A percentile compares a stretch with the other conserved stretches of the same genome.
phyloP scores from a whole-genome alignment of 495 filamentous ascomycete genomes.

The Xylaria bambusicola region DNA sequence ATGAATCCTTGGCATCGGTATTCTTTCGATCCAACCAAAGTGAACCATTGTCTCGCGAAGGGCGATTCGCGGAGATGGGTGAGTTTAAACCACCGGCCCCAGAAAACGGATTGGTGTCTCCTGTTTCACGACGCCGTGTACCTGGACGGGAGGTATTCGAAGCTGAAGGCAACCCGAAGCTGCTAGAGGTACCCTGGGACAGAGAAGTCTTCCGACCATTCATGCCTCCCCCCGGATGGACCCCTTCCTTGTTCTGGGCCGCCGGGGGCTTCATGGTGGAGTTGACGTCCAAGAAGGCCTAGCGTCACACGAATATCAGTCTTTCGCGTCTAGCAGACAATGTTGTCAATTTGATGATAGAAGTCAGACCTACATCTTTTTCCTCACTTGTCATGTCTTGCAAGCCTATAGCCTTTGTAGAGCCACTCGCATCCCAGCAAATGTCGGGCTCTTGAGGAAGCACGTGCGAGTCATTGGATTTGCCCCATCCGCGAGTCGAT shows the following conservation, averaged over 20 bases:
- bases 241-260: conserved; percentile 71
- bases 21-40: conserved; percentile 74
- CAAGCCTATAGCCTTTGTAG: conserved; percentile 70
- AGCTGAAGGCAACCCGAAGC: too few species aligned
- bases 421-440: conserved; percentile 85
- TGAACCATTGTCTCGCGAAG: conserved; percentile 48
- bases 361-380: conserved; percentile 65
- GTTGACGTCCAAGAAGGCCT: conserved; percentile 85
- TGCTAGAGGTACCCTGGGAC: conserved; percentile 62
- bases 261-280: conserved; percentile 85
- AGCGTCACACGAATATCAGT: conserved; percentile 43
- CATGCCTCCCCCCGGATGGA: conserved; percentile 50
- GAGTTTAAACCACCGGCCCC: conserved; percentile 46
- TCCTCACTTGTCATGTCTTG: conserved; percentile 80
- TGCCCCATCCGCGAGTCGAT: conserved; percentile 72
- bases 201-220: conserved; percentile 76
- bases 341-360: neutral
- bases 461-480: conserved; percentile 67
- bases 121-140: conserved; percentile 82
- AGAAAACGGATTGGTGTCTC: conserved; percentile 70
- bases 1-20: conserved; percentile 57
- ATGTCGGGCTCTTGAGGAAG: conserved; percentile 68
- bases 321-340: conserved; percentile 18
- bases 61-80: conserved; percentile 51
- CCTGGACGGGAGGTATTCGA: conserved; percentile 61